Base-by-base conservation (phyloP, 495 filamentous ascomycete species). In the Tetracladium setigerum region DNA sequence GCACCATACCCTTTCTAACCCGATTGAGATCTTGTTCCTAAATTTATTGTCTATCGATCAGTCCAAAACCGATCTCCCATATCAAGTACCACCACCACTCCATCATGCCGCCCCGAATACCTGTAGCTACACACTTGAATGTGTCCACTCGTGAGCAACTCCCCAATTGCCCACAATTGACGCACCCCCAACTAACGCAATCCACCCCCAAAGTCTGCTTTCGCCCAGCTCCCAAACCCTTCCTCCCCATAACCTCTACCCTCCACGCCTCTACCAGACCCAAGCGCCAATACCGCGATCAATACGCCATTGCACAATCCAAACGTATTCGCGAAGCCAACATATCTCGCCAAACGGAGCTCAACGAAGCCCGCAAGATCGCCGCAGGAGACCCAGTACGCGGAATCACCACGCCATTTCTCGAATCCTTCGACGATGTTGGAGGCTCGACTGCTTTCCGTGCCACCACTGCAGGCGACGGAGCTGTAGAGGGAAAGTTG, bases 251-350 rank as follows among this genome's bases (percentile, higher is more conserved):
- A 30, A 45, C 38, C 18, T 51, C 37, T 10, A 31, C 31, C 22
- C 56, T 54, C 49, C 52, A 56, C 45, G 41, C 27, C 27, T 50
- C 50, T 16, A 56, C 59, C 4, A 38, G 49, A 35, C 53, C 58
- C 30, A 27, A 44, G 35, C 56, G 70, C 66, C 50, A 69, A 63
- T 40, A 62, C 70, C 56, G 67, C 71, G 81, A 89, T 53, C 78
- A 78, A 27, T 86, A 86, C 60, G 68, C 73, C 49, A 69, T 81
- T 58, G 83, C 84, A 2, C 84, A 87, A 67, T 76, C 84, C 17
- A 74, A 83, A 54, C 84, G 84, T 62, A 83, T 86, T 39, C 90
- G 87, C 63, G 79, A 79, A 17, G 86, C 81, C 46, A 94, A 95
- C 62, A 56, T 91, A 37, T 75, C 78, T 54, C 80, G 86, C 13